phyloP scores from a whole-genome alignment of 75 land plant genomes.

The Pinus taeda region DNA sequence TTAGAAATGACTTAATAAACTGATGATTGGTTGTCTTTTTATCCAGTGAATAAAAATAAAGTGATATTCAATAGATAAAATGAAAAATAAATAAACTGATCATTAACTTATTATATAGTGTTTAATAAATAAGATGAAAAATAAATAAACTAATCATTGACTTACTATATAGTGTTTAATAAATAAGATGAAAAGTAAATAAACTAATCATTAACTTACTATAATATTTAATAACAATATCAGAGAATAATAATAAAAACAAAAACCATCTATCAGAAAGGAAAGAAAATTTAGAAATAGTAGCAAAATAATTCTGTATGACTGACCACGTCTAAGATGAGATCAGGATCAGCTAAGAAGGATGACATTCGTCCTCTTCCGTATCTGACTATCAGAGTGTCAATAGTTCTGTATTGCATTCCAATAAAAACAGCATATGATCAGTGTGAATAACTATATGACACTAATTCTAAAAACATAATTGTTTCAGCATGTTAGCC shows the following conservation, averaged over 20 bases:
- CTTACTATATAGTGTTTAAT: no score
- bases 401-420: constrained; percentile 39
- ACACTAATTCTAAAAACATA: not conserved
- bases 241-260: not conserved
- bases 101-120: no score
- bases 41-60: no score
- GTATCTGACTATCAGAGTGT: constrained; percentile 42
- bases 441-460: not conserved
- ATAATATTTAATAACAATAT: not conserved
- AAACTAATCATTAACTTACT: no score
- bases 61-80: no score
- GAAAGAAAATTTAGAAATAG: no score
- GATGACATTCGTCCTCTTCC: constrained; percentile 43
- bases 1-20: no score
- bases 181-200: no score
- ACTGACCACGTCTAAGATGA: constrained; percentile 51
- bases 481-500: not conserved
- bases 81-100: no score
- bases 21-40: no score
- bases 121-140: no score
- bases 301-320: not conserved
- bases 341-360: constrained; percentile 31
- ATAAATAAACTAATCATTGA: no score
- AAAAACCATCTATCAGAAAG: not conserved
- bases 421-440: not conserved